Evolutionary conservation across 345 rosid genomes (phyloP).

Genomic region (Camelina hispida): DNA sequence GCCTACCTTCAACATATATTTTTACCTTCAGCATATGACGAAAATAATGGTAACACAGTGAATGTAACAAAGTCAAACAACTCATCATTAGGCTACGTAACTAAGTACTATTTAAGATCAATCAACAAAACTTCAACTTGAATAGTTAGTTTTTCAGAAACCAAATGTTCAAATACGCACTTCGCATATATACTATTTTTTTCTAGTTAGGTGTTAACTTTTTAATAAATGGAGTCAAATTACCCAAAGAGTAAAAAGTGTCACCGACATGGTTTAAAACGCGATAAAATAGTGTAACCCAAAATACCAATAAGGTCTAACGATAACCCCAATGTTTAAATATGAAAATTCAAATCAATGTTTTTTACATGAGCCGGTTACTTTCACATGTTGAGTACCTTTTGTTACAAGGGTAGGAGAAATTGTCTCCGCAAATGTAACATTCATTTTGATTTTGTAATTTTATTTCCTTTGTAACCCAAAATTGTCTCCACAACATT

Average conservation of each 20-base stretch:
- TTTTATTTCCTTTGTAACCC: too few species aligned
- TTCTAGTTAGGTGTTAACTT: not conserved
- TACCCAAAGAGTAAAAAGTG: not conserved
- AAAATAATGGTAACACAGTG: too few species aligned
- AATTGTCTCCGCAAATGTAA: not conserved
- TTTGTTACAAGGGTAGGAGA: not conserved
- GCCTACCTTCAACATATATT: too few species aligned
- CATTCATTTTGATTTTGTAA: slow-evolving; percentile 2
- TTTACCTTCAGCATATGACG: too few species aligned
- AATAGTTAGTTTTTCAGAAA: not conserved
- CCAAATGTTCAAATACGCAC: not conserved
- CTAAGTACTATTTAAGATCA: not conserved
- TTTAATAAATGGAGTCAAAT: not conserved
- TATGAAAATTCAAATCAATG: not conserved
- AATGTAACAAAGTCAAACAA: not conserved
- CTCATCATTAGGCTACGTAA: not conserved
- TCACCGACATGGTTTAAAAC: not conserved
- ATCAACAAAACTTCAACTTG: not conserved
- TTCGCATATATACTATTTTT: too few species aligned
- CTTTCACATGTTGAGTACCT: not conserved
- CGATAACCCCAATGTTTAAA: not conserved
- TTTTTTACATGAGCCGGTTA: not conserved
- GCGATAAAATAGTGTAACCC: not conserved
- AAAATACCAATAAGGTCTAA: not conserved
- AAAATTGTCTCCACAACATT: too few species aligned